Percentiles rank a stretch among this genome's conserved stretches.
phyloP scores from a whole-genome alignment of 1,284 basidiomycete genomes.

The Pulveroboletus sp. region DNA sequence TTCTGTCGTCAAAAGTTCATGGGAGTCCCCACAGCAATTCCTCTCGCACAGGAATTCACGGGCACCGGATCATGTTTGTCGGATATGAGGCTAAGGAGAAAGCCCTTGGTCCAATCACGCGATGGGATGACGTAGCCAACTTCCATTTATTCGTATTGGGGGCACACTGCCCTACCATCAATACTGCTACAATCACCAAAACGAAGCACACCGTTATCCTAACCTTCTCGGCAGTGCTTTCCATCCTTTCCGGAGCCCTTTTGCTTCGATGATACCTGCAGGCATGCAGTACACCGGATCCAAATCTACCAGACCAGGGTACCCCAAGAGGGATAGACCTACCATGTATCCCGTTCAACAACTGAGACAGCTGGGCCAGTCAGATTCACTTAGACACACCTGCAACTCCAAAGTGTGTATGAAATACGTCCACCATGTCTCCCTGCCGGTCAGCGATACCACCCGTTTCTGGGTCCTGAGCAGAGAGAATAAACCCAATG shows the following conservation, averaged over 20 bases:
- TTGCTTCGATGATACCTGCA: slow-evolving; percentile 64
- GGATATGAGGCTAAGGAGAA: slow-evolving; percentile 5
- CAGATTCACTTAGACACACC: slow-evolving; percentile 48
- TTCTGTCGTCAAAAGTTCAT: background rate
- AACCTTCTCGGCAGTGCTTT: slow-evolving; percentile 50
- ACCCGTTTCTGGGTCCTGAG: slow-evolving; percentile 87
- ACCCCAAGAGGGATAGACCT: slow-evolving; percentile 91
- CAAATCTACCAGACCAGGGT: slow-evolving; percentile 77
- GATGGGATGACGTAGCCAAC: slow-evolving; percentile 4
- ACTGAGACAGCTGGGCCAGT: background rate
- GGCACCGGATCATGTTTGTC: slow-evolving; percentile 2
- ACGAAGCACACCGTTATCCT: slow-evolving; percentile 14
- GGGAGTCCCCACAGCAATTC: slow-evolving; percentile 9
- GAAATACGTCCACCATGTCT: slow-evolving; percentile 95
- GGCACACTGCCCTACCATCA: slow-evolving; percentile 9
- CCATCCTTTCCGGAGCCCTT: slow-evolving; percentile 71
- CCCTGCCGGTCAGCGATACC: slow-evolving; percentile 95
- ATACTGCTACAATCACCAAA: slow-evolving; percentile 6
- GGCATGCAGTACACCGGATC: slow-evolving; percentile 99
- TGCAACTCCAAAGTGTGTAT: slow-evolving; percentile 91
- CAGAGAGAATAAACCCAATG: slow-evolving; percentile 79
- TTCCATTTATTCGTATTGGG: slow-evolving; percentile 25
- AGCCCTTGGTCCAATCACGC: background rate
- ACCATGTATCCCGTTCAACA: background rate
- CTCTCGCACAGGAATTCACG: slow-evolving; percentile 15